phyloP scores from a whole-genome alignment of 108 stramenopile genomes.

The Cyclotella sp. region DNA sequence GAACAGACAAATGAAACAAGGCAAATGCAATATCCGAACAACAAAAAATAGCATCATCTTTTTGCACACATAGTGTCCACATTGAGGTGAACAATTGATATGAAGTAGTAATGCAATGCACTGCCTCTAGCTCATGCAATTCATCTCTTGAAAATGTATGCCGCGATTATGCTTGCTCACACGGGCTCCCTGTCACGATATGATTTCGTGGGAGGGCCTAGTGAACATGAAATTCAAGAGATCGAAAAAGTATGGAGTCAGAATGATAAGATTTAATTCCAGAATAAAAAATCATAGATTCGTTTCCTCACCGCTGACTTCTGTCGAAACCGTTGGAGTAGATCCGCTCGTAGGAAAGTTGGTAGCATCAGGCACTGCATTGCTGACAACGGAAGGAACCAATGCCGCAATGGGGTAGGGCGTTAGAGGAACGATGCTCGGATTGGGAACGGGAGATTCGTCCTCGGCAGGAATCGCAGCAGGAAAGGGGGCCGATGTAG shows the following conservation, averaged over 20 bases:
- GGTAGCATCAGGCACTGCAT: not conserved
- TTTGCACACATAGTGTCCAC: too few relatives aligned
- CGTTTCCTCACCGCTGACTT: slow-evolving; percentile 10
- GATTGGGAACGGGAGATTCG: too few relatives aligned
- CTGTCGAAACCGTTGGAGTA: slow-evolving; percentile 7
- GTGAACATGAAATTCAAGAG: not conserved
- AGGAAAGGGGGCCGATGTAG: too few relatives aligned
- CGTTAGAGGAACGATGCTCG: not conserved
- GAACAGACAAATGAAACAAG: too few relatives aligned
- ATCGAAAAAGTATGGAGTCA: not conserved
- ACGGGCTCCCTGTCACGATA: not conserved
- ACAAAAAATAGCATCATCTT: too few relatives aligned
- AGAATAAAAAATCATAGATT: not conserved
- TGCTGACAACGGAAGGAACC: not conserved
- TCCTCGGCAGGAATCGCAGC: too few relatives aligned
- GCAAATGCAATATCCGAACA: too few relatives aligned
- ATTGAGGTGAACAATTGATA: too few relatives aligned
- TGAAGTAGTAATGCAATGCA: too few relatives aligned
- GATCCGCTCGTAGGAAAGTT: slow-evolving; percentile 1
- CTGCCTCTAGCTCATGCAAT: too few relatives aligned
- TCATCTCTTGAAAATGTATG: not conserved
- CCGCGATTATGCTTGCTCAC: not conserved
- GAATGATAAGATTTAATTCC: too few relatives aligned
- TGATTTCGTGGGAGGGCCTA: slow-evolving; percentile 13
- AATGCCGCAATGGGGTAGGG: slow-evolving; percentile 10